Percentiles rank a stretch among this genome's conserved stretches.
Evolutionary conservation across 1,139 yeast species (phyloP).

Genomic region (Ashbya aceris): DNA sequence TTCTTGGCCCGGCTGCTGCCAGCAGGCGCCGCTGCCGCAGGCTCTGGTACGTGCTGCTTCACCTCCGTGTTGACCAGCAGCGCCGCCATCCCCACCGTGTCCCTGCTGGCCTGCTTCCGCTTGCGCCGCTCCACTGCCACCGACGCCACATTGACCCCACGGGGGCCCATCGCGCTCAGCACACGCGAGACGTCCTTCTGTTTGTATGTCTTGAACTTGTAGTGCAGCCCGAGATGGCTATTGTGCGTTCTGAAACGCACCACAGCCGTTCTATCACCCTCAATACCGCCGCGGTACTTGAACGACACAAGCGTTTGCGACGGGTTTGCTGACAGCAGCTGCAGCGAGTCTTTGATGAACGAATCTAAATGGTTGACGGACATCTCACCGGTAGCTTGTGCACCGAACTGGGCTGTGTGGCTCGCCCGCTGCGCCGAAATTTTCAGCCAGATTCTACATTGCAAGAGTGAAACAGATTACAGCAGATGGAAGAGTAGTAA

Average conservation of each 20-base stretch:
- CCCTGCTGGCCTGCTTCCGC: slow-evolving; percentile 12
- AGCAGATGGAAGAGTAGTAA: no score
- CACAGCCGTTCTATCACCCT: slow-evolving; percentile 23
- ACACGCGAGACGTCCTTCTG: slow-evolving; percentile 72
- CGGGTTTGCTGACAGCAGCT: slow-evolving; percentile 42
- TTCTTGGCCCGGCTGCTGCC: slow-evolving; percentile 5
- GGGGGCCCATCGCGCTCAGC: slow-evolving; percentile 78
- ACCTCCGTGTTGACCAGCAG: slow-evolving; percentile 25
- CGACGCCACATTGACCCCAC: slow-evolving; percentile 43
- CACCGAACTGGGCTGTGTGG: no score
- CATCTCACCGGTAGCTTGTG: neutral
- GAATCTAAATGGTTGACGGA: slow-evolving; percentile 35
- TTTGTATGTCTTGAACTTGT: slow-evolving; percentile 53
- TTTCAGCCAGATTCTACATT: no score
- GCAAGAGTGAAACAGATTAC: no score
- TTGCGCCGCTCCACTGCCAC: slow-evolving; percentile 15
- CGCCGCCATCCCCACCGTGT: slow-evolving; percentile 22
- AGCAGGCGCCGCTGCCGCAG: slow-evolving; percentile 4
- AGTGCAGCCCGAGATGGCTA: slow-evolving; percentile 58
- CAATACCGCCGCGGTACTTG: slow-evolving; percentile 35
- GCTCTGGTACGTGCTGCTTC: slow-evolving; percentile 14
- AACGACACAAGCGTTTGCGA: slow-evolving; percentile 40
- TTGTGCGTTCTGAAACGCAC: slow-evolving; percentile 65
- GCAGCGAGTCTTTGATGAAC: slow-evolving; percentile 41
- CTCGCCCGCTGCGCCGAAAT: no score